Evolutionary conservation across 805 yeast genomes (phyloP), one percentile per base, ranked within the genome.

Genomic region (Metschnikowia bowlesiae): DNA sequence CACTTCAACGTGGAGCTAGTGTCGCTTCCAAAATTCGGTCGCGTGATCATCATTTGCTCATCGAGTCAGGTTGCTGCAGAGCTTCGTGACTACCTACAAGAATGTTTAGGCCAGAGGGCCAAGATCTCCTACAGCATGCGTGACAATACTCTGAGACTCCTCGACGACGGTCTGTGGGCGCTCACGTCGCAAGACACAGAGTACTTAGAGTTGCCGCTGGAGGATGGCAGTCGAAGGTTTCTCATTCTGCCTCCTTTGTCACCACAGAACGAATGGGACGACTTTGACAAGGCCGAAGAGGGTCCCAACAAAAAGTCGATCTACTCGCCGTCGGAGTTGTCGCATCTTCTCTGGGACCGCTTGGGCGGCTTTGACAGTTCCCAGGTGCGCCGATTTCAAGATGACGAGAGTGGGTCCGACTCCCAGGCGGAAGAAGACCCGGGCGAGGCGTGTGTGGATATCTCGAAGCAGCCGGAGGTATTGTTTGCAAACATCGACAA

Each of bases 181-280:
- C 50, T 55, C 4, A 38, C 42, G 39, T 37, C 50, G 1, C 52
- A 47, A 18, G 53, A 55, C 22, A 54, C 56, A 6, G 67, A 69
- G 14, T 73, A 64, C 52, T 59, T 73, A 46, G 76, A 72, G 54
- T 56, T 73, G 14, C 78, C 78, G 5, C 65, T 65, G 57, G 75
- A 73, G 40, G 63, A 54, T 8, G 72, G 68, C 11, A 64, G 68
- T 45, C 61, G 66, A 35, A 49, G 77, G 13, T 73, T 72, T 48
- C 67, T 73, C 42, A 73, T 73, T n/a, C 70, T 73, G 44, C 78
- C 78, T 3, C 78, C 78, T 7, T 54, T 69, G 8, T 71, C 76
- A 8, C 78, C 78, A 0, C 77, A 73, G 3, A 57, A 71, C 0
- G 78, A 68, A 41, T 73, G 78, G 78, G 66, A 71, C 51, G 70